Evolutionary conservation across 176 grass and related monocot genomes (phyloP).

Genomic region (Raddia distichophylla): DNA sequence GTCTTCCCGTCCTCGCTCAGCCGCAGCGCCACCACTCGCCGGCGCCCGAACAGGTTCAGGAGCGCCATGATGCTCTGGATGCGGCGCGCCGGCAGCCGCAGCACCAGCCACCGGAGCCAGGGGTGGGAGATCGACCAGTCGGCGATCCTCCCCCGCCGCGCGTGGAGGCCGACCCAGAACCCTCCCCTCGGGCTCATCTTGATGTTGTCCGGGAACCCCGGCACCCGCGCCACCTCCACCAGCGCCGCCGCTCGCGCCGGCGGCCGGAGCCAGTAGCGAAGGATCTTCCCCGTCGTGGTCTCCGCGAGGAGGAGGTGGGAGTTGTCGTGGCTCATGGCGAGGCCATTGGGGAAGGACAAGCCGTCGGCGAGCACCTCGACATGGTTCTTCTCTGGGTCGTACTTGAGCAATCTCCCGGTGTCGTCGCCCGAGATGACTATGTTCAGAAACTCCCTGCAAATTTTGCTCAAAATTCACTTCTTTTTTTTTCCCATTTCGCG

Average conservation of each 20-base stretch:
- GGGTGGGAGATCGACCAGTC: slow-evolving; percentile 42
- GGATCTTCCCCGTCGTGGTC: slow-evolving; percentile 59
- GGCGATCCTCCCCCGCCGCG: slow-evolving; percentile 45
- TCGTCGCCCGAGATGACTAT: slow-evolving; percentile 57
- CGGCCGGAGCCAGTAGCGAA: slow-evolving; percentile 51
- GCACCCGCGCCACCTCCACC: slow-evolving; percentile 42
- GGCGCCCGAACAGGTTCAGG: not conserved
- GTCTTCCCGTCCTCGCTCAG: slow-evolving; percentile 42
- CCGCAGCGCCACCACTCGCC: slow-evolving; percentile 44
- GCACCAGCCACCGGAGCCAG: slow-evolving; percentile 33
- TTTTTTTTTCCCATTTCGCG: no score
- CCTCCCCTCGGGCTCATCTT: slow-evolving; percentile 67
- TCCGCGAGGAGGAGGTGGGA: slow-evolving; percentile 63
- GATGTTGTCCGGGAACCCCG: slow-evolving; percentile 70
- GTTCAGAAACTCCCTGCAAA: slow-evolving; percentile 52
- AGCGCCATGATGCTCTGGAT: slow-evolving; percentile 21
- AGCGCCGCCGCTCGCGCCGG: not conserved
- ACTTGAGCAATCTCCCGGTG: slow-evolving; percentile 66
- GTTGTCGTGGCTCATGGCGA: slow-evolving; percentile 55
- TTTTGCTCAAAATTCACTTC: no score
- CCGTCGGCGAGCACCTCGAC: slow-evolving; percentile 53
- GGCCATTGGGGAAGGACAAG: slow-evolving; percentile 62
- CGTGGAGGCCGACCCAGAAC: slow-evolving; percentile 61
- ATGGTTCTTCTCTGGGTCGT: slow-evolving; percentile 31
- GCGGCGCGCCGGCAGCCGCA: not conserved